These are phyloP conservation scores for Termitomyces eurrhizus DNA, from an alignment of 768 basidiomycete genomes.

Conservation along the genomic window DNA sequence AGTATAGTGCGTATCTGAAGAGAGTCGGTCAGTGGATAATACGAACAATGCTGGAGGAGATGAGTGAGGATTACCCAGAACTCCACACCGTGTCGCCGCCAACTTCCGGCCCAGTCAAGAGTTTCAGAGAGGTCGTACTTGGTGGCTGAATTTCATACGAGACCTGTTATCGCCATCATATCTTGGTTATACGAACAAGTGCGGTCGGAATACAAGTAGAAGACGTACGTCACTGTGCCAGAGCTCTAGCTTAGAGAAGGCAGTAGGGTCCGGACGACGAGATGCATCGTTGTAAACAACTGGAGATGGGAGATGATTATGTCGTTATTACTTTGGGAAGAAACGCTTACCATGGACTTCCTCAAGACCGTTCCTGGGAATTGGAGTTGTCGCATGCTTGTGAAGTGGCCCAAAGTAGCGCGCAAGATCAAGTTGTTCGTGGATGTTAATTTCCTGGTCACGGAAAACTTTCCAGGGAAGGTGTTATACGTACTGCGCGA, in stretches of 20 bases:
- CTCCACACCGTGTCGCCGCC: conserved; percentile 84
- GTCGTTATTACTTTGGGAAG: conserved; percentile 4
- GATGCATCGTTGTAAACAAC: conserved; percentile 71
- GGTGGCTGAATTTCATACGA: conserved; percentile 82
- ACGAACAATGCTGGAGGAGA: neutral
- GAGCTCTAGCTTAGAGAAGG: conserved; percentile 71
- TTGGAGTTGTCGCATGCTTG: conserved; percentile 78
- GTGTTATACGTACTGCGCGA: neutral
- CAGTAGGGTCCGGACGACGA: conserved; percentile 54
- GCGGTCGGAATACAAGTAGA: neutral
- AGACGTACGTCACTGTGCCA: conserved; percentile 76
- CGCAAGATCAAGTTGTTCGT: conserved; percentile 69
- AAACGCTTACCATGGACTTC: conserved; percentile 61
- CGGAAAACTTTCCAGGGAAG: conserved; percentile 56
- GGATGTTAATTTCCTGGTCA: conserved; percentile 65
- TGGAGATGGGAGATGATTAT: conserved; percentile 19
- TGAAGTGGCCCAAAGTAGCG: conserved; percentile 74
- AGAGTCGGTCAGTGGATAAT: neutral
- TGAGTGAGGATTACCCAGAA: conserved; percentile 55
- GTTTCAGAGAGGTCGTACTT: conserved; percentile 69
- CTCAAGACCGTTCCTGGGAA: conserved; percentile 70
- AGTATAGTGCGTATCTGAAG: conserved; percentile 75
- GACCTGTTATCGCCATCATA: conserved; percentile 27
- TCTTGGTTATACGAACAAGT: neutral
- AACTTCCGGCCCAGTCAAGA: conserved; percentile 63